Base-by-base conservation (phyloP, 1,139 yeast species). In the Spathaspora sp. region DNA sequence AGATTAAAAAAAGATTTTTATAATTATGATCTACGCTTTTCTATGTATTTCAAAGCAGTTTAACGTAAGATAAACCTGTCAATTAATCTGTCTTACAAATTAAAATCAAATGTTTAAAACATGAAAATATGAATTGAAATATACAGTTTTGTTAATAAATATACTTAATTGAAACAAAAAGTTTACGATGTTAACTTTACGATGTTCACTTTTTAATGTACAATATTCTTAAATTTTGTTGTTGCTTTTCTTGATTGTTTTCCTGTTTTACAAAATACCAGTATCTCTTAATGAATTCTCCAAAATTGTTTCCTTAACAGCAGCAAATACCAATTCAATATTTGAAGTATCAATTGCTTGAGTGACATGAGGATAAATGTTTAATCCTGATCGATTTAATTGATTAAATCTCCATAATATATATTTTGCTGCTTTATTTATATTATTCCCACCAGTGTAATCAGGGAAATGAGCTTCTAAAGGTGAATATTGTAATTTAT, bases 311-410 rank as follows among this genome's bases (percentile, higher is more conserved):
- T 89, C 97, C 61, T 86, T 86, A 27, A 90, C 93, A 13, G 96
- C 96, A 3, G 95, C 96, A 72, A 90, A 89, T 6, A 90, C 97
- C 57, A 89, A 71, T 58, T 86, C 82, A 53, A 90, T 89, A 63
- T 90, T 90, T 24, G 89, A 83, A 7, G 97, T 89, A 63, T 90
- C 97, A 1, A 97, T 90, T 0, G 97, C 97, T 63, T 90, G 97
- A 3, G 97, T 90, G 26, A 90, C 87, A 60, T 90, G 96, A 10
- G 97, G 97, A 59, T 87, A 88, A 33, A 90, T 80, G 54, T 85
- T 86, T 53, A 90, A 73, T 16, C 90, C 89, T 1, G 95, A 84
- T 53, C 96, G 76, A 63, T 90, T 90, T 43, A 87, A 81, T 64
- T 87, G 91, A 42, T 89, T 86, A 63, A 90, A 90, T 58, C 96